Conservation (phyloP, 2,329 filamentous ascomycete species). For the Botryotinia narcissicola region DNA sequence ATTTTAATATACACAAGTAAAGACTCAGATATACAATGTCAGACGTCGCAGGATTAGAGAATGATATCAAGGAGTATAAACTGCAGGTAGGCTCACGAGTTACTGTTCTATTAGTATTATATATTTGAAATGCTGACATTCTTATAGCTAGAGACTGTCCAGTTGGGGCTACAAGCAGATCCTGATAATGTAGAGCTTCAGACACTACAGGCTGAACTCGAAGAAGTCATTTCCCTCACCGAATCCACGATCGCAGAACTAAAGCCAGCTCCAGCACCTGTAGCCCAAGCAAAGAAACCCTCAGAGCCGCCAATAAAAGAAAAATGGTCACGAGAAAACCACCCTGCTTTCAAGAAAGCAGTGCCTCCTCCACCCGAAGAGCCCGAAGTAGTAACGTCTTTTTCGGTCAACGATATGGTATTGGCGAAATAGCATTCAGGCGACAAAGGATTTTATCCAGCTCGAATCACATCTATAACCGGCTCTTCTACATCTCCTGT, state of each 20-base stretch:
- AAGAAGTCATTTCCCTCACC: conserved; percentile 75
- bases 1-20: neutral
- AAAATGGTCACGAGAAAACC: conserved; percentile 79
- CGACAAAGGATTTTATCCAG: conserved; percentile 87
- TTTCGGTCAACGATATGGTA: conserved; percentile 85
- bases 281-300: conserved; percentile 41
- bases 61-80: conserved; percentile 58
- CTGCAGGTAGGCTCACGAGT: conserved; percentile 47
- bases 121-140: conserved; percentile 22
- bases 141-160: conserved; percentile 70
- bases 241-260: conserved; percentile 80
- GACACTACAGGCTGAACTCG: conserved; percentile 75
- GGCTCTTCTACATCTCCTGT: conserved; percentile 88
- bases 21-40: conserved; percentile 18
- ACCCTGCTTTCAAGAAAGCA: conserved; percentile 69
- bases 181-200: conserved; percentile 76
- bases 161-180: conserved; percentile 73
- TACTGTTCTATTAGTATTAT: neutral
- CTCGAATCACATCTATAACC: conserved; percentile 89
- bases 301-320: conserved; percentile 57
- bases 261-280: conserved; percentile 44
- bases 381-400: conserved; percentile 53
- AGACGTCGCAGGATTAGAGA: conserved; percentile 39
- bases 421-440: conserved; percentile 88
- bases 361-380: conserved; percentile 50